A percentile compares a stretch with the other conserved stretches of the same genome.
phyloP scores from a whole-genome alignment of 768 basidiomycete genomes.

The Trametes cubensis region DNA sequence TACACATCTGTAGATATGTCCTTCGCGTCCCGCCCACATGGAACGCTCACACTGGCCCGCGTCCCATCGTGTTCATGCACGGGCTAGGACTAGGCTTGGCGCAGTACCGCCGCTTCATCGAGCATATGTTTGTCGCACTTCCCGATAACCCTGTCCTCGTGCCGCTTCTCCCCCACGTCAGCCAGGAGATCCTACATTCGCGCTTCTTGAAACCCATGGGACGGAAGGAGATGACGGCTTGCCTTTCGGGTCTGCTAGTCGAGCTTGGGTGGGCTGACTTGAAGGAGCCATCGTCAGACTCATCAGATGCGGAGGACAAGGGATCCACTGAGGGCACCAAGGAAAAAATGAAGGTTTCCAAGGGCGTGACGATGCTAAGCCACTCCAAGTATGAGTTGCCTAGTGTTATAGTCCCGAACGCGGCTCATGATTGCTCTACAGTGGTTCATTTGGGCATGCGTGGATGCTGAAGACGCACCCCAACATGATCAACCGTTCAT shows the following conservation, averaged over 20 bases:
- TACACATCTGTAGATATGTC: slow-evolving; percentile 57
- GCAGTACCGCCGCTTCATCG: slow-evolving; percentile 68
- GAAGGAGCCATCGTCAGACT: slow-evolving; percentile 24
- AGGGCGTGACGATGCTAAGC: slow-evolving; percentile 77
- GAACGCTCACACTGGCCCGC: slow-evolving; percentile 56
- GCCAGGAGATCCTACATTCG: slow-evolving; percentile 82
- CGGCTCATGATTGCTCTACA: slow-evolving; percentile 27
- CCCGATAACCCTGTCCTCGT: slow-evolving; percentile 76
- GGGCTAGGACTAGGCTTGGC: slow-evolving; percentile 85
- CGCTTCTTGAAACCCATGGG: slow-evolving; percentile 70
- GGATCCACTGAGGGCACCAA: slow-evolving; percentile 16
- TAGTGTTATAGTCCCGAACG: neutral
- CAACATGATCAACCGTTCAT: slow-evolving; percentile 68
- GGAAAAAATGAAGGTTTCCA: slow-evolving; percentile 15
- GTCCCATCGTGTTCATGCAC: slow-evolving; percentile 83
- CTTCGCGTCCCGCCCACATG: slow-evolving; percentile 70
- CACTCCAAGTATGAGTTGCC: slow-evolving; percentile 77
- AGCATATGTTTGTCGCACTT: slow-evolving; percentile 56
- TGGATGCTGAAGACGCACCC: slow-evolving; percentile 87
- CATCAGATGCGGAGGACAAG: slow-evolving; percentile 29
- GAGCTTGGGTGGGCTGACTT: slow-evolving; percentile 65
- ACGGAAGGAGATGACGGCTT: slow-evolving; percentile 58
- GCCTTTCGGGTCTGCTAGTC: slow-evolving; percentile 58
- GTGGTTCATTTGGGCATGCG: slow-evolving; percentile 81
- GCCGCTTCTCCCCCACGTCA: slow-evolving; percentile 82